Evolutionary conservation across 2,329 filamentous ascomycete species (phyloP).

Genomic region (Phialophora chinensis): DNA sequence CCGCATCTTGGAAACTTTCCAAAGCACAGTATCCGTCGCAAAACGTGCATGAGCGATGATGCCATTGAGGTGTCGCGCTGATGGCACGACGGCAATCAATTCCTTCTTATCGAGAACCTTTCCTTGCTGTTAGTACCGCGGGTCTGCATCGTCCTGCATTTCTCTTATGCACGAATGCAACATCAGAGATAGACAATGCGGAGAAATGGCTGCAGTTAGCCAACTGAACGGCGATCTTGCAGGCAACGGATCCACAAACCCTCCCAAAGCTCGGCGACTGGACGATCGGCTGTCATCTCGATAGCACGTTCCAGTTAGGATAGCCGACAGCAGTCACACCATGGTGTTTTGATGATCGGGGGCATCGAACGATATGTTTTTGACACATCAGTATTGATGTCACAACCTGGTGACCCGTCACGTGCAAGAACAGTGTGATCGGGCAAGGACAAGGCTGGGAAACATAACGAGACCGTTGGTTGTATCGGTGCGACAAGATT

Average conservation of each 20-base stretch:
- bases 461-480: background rate
- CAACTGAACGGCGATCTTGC: background rate
- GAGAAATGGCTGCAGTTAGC: slow-evolving; percentile 2
- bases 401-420: background rate
- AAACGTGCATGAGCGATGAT: slow-evolving; percentile 10
- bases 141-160: slow-evolving; percentile 5
- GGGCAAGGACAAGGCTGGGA: background rate
- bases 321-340: background rate
- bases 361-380: background rate
- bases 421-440: background rate
- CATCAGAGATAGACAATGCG: background rate
- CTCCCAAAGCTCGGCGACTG: background rate
- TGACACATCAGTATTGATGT: background rate
- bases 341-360: background rate
- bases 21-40: background rate
- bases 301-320: background rate
- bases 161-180: slow-evolving; percentile 10
- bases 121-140: background rate
- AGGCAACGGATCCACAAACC: background rate
- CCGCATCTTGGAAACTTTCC: slow-evolving; percentile 10
- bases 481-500: background rate
- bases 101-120: slow-evolving; percentile 3
- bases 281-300: background rate
- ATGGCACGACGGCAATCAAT: slow-evolving; percentile 1
- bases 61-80: background rate